Base-by-base conservation (phyloP, 495 filamentous ascomycete species). In the Lasiosphaeria miniovina region DNA sequence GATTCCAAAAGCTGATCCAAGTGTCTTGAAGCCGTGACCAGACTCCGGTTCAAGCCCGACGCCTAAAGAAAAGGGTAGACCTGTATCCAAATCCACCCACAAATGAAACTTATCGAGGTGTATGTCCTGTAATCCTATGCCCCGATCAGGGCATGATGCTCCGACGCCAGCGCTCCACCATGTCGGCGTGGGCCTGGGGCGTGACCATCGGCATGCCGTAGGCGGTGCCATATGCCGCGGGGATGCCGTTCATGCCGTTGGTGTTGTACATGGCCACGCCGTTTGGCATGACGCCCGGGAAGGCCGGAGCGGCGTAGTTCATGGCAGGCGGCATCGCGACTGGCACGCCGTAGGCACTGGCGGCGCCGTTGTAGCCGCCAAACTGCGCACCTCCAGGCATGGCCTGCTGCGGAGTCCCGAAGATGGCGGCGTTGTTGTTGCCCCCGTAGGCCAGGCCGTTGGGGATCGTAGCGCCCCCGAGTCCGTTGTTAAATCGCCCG, bases 101-200 rank as follows among this genome's bases (percentile, higher is more conserved):
- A 24, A 24, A 24, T 24, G 24, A 24, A 24, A 24, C 24, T 24
- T 24, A 24, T 24, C 1, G 24, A 24, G 24, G 24, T 24, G 24
- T 24, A 24, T 2, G 24, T 24, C 14, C 50, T 15, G 33, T 52
- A 3, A 12, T 45, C 52, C 36, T 3, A n/a, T 43, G 24, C 24
- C 24, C 24, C 24, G 41, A 14, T 52, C 17, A 83, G 61, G 82
- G 81, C 79, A 81, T 79, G 53, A 97, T 84, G 64, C 90, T 90
- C 74, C 90, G 86, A 66, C 93, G 84, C 93, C 93, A 98, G 59
- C 88, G 82, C 74, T 98, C 91, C 65, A 98, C 91, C 75, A 89
- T 83, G 55, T 90, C 62, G 4, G 89, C 67, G 84, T 56, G 49
- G 36, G 81, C 68, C 90, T 88, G 36, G 74, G 78, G n/a, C 79